These are phyloP conservation scores for Ceratocystis lukuohia DNA, from an alignment of 2,329 filamentous ascomycete genomes.

Conservation along the genomic window DNA sequence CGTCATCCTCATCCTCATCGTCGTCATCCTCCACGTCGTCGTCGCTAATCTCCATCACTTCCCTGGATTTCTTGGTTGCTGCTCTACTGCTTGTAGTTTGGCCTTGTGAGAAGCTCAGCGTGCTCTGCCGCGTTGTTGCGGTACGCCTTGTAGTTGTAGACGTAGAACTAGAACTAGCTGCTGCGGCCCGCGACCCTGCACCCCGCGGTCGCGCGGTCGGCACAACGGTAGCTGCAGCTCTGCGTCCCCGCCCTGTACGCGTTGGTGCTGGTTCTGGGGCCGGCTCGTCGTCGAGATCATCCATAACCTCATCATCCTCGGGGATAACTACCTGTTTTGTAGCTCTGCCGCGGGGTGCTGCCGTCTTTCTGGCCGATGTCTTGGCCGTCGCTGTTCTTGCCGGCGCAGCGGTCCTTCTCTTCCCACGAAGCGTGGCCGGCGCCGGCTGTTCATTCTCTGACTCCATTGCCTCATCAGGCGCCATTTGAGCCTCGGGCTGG, in stretches of 20 bases:
- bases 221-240: not conserved
- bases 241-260: not conserved
- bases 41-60: conserved; percentile 47
- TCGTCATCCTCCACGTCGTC: conserved; percentile 53
- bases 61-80: conserved; percentile 30
- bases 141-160: conserved; percentile 22
- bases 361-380: conserved; percentile 32
- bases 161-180: conserved; percentile 21
- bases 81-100: not conserved
- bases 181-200: conserved; percentile 9
- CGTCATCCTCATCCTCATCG: conserved; percentile 43
- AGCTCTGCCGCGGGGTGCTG: conserved; percentile 27
- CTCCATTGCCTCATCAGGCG: conserved; percentile 36
- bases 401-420: conserved; percentile 10
- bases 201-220: conserved; percentile 20
- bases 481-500: conserved; percentile 45
- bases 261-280: conserved; percentile 26
- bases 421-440: not conserved
- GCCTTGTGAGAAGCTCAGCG: conserved; percentile 37
- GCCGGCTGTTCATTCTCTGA: conserved; percentile 25
- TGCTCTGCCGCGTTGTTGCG: conserved; percentile 34
- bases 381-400: conserved; percentile 28
- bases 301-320: conserved; percentile 37
- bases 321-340: conserved; percentile 28
- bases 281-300: conserved; percentile 35